Evolutionary conservation across 2,329 filamentous ascomycete species (phyloP), one percentile per base, ranked within the genome.

Genomic region (Penicillium sclerotiorum): DNA sequence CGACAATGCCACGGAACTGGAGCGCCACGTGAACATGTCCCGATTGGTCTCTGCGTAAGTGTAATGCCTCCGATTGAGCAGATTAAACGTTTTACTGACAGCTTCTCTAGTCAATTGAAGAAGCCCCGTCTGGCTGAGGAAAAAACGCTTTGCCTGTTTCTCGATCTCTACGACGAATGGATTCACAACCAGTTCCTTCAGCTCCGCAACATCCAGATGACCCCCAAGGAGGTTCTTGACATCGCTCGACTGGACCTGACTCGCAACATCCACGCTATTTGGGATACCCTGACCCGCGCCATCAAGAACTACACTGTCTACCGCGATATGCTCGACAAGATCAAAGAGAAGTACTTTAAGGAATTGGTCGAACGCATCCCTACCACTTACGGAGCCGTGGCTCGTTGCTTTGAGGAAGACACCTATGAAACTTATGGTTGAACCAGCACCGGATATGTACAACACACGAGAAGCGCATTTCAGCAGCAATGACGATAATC

Each of bases 101-200:
- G n/a, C 12, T 30, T n/a, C 9, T 17, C 23, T 7, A 67, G 60
- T 6, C 48, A 55, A 25, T 49, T 66, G 23, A 52, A 52, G 12
- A 61, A 58, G 22, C 55, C 62, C 1, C 56, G 52, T 9, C 15
- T 33, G 6, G 30, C 56, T 13, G 66, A 68, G 40, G 45, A 55
- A 5, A 44, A 25, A 5, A 52, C 68, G 4, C 56, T 69, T 1
- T 21, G 40, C 17, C 27, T 59, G 33, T 62, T 61, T 36, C 45
- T 58, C 23, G 52, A 62, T 7, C 46, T 69, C 2, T 69, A 58
- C 36, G 63, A 67, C 9, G 40, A 52, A n/a, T 63, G 58, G 53
- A 35, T 68, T 25, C 63, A 61, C 46, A 55, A 42, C 4, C 42
- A 55, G 13, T 67, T 65, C 35, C 41, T 64, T 6, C 37, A 43